A percentile compares a stretch with the other conserved stretches of the same genome.
Evolutionary conservation across 208 protist species (phyloP).

Genomic region (Leishmania aethiopica): DNA sequence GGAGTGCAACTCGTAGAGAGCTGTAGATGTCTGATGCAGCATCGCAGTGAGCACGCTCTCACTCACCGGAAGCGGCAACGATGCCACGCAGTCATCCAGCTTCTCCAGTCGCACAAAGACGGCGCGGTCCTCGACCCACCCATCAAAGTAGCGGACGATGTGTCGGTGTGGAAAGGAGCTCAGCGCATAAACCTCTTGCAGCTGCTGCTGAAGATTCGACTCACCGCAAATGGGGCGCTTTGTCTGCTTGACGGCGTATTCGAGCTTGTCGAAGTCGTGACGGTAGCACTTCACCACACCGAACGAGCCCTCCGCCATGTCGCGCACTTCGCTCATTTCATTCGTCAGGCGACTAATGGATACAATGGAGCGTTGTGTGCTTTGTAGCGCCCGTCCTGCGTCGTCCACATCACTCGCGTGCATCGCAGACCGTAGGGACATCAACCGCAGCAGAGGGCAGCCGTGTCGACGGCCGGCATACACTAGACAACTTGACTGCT

Average conservation of each 20-base stretch:
- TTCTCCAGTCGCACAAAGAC: slow-evolving; percentile 84
- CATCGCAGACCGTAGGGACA: not conserved
- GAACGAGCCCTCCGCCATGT: slow-evolving; percentile 71
- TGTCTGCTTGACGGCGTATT: slow-evolving; percentile 85
- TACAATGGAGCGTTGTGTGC: slow-evolving; percentile 39
- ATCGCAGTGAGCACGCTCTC: slow-evolving; percentile 55
- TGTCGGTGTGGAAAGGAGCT: slow-evolving; percentile 71
- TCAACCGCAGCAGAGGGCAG: not conserved
- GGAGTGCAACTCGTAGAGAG: slow-evolving; percentile 75
- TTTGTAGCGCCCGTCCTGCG: slow-evolving; percentile 9
- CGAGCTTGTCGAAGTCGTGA: slow-evolving; percentile 61
- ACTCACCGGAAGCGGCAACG: slow-evolving; percentile 40
- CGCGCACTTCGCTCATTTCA: slow-evolving; percentile 75
- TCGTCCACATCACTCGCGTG: slow-evolving; percentile 16
- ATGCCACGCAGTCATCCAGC: slow-evolving; percentile 48
- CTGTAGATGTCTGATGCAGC: slow-evolving; percentile 69
- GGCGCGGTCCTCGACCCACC: slow-evolving; percentile 83
- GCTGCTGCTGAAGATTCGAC: slow-evolving; percentile 72
- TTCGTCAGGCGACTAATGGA: slow-evolving; percentile 69
- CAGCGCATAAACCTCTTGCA: slow-evolving; percentile 84
- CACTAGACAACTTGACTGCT: not conserved
- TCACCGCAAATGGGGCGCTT: slow-evolving; percentile 74
- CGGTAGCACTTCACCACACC: slow-evolving; percentile 62
- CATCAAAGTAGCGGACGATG: slow-evolving; percentile 87
- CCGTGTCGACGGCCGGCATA: not conserved